Conservation (phyloP, 768 basidiomycete species). For the Boletellus emodensis region DNA sequence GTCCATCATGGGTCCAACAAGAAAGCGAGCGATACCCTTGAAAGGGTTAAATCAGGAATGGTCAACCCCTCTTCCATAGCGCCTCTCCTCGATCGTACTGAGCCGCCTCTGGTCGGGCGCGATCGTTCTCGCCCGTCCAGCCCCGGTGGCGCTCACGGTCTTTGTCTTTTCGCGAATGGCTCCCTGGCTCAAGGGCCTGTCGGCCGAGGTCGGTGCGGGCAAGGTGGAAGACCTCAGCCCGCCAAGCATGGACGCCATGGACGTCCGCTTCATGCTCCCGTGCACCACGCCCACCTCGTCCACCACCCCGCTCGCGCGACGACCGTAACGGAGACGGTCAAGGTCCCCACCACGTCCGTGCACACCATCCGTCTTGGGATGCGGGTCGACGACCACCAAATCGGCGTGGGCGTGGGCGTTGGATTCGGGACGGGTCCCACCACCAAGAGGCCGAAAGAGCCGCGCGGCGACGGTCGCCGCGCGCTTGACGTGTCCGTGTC, state of each 20-base stretch:
- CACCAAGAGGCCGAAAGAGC: constrained; percentile 15
- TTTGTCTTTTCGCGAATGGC: background rate
- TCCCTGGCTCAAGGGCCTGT: background rate
- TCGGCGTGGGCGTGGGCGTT: too few relatives aligned
- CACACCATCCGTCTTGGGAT: background rate
- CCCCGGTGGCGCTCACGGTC: too few relatives aligned
- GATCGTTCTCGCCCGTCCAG: background rate
- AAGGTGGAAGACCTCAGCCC: background rate
- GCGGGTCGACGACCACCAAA: too few relatives aligned
- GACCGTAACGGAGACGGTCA: background rate
- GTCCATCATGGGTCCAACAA: too few relatives aligned
- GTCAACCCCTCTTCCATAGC: background rate
- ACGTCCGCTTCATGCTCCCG: constrained; percentile 24
- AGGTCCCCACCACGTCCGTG: too few relatives aligned
- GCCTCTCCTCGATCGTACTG: constrained; percentile 6
- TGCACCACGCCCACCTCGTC: constrained; percentile 38
- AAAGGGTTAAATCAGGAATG: background rate
- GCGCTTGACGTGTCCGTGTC: constrained; percentile 5
- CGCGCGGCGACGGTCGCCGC: constrained; percentile 17
- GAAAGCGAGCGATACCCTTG: too few relatives aligned
- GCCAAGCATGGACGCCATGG: constrained; percentile 8
- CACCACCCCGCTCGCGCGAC: constrained; percentile 8
- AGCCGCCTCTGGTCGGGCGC: constrained; percentile 4
- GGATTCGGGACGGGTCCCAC: background rate
- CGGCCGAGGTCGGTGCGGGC: background rate